Base-by-base conservation (phyloP, 1,284 basidiomycete species). In the Vanrija sp. region DNA sequence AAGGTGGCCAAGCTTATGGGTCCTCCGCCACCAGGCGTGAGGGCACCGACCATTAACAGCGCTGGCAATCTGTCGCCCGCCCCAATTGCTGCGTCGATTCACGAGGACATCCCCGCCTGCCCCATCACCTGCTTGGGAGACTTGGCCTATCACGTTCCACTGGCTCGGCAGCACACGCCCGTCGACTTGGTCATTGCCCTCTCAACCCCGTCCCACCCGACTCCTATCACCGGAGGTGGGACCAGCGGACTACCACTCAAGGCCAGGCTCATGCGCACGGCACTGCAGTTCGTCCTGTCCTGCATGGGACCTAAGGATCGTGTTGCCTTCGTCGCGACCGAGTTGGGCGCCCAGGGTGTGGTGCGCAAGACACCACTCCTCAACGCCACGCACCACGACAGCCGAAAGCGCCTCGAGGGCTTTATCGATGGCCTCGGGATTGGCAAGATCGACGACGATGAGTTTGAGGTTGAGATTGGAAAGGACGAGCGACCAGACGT, bases 401-500 rank as follows among this genome's bases (percentile, higher is more conserved):
- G 90, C 65, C 82, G 84, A 46, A 76, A 76, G 55, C 79, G 89
- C 59, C 78, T 97, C 36, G 81, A 83, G 52, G 83, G 82, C 65
- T 92, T 95, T 69, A 80, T 96, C 36, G 84, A 88, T 45, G 84
- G 84, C 62, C 81, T 88, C 25, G 81, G 74, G 1, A 58, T 56
- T 7, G 63, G 65, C 0, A 47, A 59, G 67, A 78, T 66, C 9
- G 79, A 79, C 10, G 66, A 70, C 9, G 66, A 71, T 54, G 56
- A 72, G 67, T 94, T 91, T 71, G 74, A 85, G 68, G 83, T 89
- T n/a, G 78, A 84, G 51, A 83, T 83, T 6, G 82, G 83, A 53
- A 85, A 85, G 63, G 91, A 96, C 20, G 91, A 95, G 74, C 88
- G 89, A 73, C 89, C 89, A 15, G 92, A 95, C 71, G 92, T 97